Base-by-base conservation (phyloP, 1,284 basidiomycete species). In the Dichomitus squalens region DNA sequence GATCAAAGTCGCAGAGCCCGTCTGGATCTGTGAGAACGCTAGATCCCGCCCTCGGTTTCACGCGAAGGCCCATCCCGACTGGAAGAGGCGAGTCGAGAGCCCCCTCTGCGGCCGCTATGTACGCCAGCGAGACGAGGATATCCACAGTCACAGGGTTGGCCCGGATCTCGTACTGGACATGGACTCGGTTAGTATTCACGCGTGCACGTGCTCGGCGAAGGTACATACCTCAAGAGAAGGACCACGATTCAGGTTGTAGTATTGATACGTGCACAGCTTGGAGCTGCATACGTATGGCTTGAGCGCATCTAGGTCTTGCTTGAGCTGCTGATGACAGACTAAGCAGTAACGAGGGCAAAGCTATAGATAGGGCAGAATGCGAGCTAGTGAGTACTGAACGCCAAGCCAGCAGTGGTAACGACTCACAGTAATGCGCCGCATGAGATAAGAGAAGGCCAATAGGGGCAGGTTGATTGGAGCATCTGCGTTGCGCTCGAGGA, bases 231-330 rank as follows among this genome's bases (percentile, higher is more conserved):
- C 86, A 16, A 87, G 76, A 14, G 84, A 86, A 3, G 84, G 80
- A 0, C 85, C 85, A 18, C 80, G 75, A 58, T 85, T 85, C 39
- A 85, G 70, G 9, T 78, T 73, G 64, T 86, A 87, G 62, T 85
- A 88, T 62, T 85, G 85, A 64, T 85, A 87, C 2, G 79, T 73
- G 67, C 86, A 88, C 2, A 88, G 73, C 57, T 78, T 80, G 12
- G 76, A 77, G 56, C 80, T 75, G 65, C 86, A 88, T 14, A 87
- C 84, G 64, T 87, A 87, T 5, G 86, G 86, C 66, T 87, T 86
- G 55, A 88, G 78, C 0, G 81, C 81, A 59, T 84, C 83, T 57
- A 78, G 81, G 44, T 80, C 75, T 2, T 73, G 74, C 9, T 74
- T 63, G 33, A 87, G 76, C 55, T 76, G 80, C 60, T 81, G 79